These are phyloP conservation scores for Begonia fuchsioides DNA, from an alignment of 306 rosid species.

Conservation along the genomic window DNA sequence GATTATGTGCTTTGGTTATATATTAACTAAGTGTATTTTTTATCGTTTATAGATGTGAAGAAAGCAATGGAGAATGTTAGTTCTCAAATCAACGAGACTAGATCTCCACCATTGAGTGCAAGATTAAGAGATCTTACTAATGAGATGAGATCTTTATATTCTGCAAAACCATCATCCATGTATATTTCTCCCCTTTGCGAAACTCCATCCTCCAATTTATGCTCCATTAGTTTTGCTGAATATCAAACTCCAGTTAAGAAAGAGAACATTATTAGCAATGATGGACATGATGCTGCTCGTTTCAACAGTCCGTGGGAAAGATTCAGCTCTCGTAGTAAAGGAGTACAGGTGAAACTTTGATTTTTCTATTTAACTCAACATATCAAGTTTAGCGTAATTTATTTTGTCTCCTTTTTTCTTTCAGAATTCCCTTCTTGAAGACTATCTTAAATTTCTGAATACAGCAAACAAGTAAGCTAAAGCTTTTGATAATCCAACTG, in stretches of 20 bases:
- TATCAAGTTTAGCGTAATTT: background rate
- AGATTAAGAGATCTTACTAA: constrained; percentile 50
- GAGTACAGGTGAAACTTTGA: constrained; percentile 49
- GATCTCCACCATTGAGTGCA: constrained; percentile 59
- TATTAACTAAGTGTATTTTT: no score
- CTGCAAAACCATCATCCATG: constrained; percentile 25
- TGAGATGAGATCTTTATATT: constrained; percentile 24
- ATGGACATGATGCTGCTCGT: constrained; percentile 20
- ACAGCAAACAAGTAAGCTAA: constrained; percentile 67
- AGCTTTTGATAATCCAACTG: background rate
- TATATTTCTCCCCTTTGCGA: constrained; percentile 15
- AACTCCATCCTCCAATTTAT: constrained; percentile 17
- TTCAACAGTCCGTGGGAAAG: constrained; percentile 62
- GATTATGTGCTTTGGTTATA: no score
- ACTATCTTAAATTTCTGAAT: constrained; percentile 47
- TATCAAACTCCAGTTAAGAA: constrained; percentile 45
- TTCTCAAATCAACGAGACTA: constrained; percentile 12
- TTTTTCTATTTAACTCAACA: background rate
- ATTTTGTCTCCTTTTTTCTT: constrained; percentile 7
- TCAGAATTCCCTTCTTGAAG: constrained; percentile 52
- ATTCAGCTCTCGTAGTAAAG: constrained; percentile 29
- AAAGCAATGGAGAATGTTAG: constrained; percentile 29
- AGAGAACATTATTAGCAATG: constrained; percentile 12
- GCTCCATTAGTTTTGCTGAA: constrained; percentile 28
- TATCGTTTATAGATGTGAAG: constrained; percentile 20